Base-by-base conservation (phyloP, 2,329 filamentous ascomycete genomes). In the Neopestalotiopsis sp. region DNA sequence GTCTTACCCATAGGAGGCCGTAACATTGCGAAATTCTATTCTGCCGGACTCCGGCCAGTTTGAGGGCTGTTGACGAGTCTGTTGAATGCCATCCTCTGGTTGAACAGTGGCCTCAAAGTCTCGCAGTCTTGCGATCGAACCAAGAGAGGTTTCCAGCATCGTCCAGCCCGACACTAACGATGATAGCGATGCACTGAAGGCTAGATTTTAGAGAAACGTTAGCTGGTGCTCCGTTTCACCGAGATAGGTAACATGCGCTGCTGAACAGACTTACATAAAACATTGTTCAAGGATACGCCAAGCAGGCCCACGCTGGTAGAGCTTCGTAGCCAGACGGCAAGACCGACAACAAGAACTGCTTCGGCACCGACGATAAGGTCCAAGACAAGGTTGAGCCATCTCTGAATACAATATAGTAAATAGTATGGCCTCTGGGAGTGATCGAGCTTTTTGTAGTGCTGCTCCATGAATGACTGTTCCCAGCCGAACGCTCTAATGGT, bases 401-500 rank as follows among this genome's bases (percentile, higher is more conserved):
- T 68, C 65, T 81, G 79, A 7, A 78, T 72, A 32, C 74, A 73
- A 20, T 72, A 73, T 1, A 81, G 73, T 5, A 80, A 75, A 68
- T 81, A 81, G 57, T 73, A 76, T 7, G 79, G 76, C 59, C 73
- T 71, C 66, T 81, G 80, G 4, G 77, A 78, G 7, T 68, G 61
- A 53, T 79, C 75, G 10, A 81, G 65, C n/a, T 80, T 72, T 30
- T 67, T 69, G 20, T 76, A 75, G n/a, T 78, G 79, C 34, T 78
- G 77, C 10, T 78, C 70, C 20, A 78, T 72, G 28, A 79, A 77
- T 5, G 75, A 72, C 28, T 68, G 72, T 64, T 81, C 77, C 84
- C 83, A 86, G 3, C 79, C 78, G 68, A 84, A 85, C 0, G 84
- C 82, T 20, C 84, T 81, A 65, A 86, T 82, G 1, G 82, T 85